Evolutionary conservation across 306 rosid species (phyloP).

Genomic region (Purshia tridentata): DNA sequence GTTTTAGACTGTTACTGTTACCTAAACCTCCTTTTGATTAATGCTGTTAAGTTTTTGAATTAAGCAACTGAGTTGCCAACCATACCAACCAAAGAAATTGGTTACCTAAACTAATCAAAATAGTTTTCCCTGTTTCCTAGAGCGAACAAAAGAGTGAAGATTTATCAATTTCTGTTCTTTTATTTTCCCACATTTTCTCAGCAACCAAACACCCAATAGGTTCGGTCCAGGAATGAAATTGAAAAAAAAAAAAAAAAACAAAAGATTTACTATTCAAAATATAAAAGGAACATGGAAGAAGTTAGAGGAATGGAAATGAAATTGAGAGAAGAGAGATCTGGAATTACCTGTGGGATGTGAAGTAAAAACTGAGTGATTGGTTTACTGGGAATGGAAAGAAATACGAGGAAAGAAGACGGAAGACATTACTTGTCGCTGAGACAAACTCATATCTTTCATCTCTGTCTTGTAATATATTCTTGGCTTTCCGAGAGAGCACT

Average conservation of each 20-base stretch:
- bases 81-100: background rate
- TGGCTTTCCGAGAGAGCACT: slow-evolving; percentile 23
- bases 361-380: slow-evolving; percentile 7
- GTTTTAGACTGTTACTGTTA: too few relatives aligned
- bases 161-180: background rate
- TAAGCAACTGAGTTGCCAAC: background rate
- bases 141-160: background rate
- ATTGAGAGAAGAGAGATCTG: background rate
- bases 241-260: background rate
- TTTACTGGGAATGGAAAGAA: slow-evolving; percentile 17
- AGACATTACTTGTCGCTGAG: slow-evolving; percentile 20
- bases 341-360: slow-evolving; percentile 20
- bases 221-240: background rate
- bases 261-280: background rate
- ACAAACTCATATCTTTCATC: slow-evolving; percentile 7
- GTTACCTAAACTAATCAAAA: slow-evolving; percentile 7
- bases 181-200: background rate
- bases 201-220: slow-evolving; percentile 9
- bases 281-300: background rate
- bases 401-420: background rate
- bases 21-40: too few relatives aligned
- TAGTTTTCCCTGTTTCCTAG: background rate
- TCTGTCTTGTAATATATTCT: slow-evolving; percentile 16
- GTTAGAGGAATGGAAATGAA: background rate
- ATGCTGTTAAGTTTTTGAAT: background rate